Conservation (phyloP, 441 rosid genomes). For the Brassica hybrid region DNA sequence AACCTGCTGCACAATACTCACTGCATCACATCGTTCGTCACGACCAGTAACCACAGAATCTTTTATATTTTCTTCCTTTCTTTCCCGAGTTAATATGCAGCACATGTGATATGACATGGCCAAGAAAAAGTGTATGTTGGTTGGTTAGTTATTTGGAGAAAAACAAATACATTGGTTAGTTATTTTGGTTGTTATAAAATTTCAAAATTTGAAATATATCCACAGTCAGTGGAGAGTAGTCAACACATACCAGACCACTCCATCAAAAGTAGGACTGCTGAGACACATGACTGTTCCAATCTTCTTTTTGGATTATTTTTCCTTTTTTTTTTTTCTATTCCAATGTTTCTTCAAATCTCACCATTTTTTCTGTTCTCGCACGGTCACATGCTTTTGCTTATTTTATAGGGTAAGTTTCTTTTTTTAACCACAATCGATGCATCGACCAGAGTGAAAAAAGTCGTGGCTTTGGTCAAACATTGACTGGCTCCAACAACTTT, state of each 20-base stretch:
- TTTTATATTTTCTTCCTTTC: background rate
- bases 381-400: slow-evolving; percentile 20
- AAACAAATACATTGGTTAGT: slow-evolving; percentile 18
- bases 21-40: slow-evolving; percentile 13
- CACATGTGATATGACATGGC: slow-evolving; percentile 11
- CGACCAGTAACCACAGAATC: slow-evolving; percentile 10
- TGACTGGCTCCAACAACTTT: slow-evolving; percentile 36
- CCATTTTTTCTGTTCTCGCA: slow-evolving; percentile 2
- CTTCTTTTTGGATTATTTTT: background rate
- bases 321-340: background rate
- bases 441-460: slow-evolving; percentile 26
- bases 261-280: slow-evolving; percentile 38
- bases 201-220: slow-evolving; percentile 28
- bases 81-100: background rate
- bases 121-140: background rate
- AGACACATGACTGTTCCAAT: slow-evolving; percentile 16
- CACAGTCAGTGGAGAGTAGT: slow-evolving; percentile 40
- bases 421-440: slow-evolving; percentile 31
- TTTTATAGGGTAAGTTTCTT: background rate
- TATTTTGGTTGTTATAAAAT: slow-evolving; percentile 6
- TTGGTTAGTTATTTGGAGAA: slow-evolving; percentile 9
- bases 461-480: slow-evolving; percentile 31
- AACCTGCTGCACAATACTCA: slow-evolving; percentile 24
- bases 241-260: slow-evolving; percentile 28
- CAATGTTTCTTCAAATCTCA: slow-evolving; percentile 7